Evolutionary conservation across 2,329 filamentous ascomycete species (phyloP).

Genomic region (Cladophialophora carrionii): DNA sequence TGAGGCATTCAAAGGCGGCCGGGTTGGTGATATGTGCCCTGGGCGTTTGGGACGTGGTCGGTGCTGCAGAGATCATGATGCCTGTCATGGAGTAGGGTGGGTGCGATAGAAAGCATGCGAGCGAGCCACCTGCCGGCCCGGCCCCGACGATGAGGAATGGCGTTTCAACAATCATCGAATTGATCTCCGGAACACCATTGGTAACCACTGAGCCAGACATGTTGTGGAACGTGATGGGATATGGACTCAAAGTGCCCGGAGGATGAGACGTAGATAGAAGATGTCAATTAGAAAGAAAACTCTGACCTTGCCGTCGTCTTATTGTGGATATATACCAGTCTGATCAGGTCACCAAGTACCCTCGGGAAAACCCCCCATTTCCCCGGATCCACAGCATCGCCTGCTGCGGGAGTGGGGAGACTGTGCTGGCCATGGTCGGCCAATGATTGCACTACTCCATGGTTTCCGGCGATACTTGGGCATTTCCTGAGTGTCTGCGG

Average conservation of each 20-base stretch:
- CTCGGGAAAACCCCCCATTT: constrained; percentile 33
- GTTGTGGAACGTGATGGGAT: constrained; percentile 1
- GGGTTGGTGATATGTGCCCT: constrained; percentile 39
- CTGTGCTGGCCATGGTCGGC: not conserved
- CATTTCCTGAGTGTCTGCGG: not conserved
- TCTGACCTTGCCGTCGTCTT: not conserved
- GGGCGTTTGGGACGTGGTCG: constrained; percentile 36
- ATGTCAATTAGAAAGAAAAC: not conserved
- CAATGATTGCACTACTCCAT: not conserved
- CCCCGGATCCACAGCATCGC: constrained; percentile 21
- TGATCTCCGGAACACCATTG: constrained; percentile 25
- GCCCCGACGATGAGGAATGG: constrained; percentile 46
- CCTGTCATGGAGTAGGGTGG: constrained; percentile 37
- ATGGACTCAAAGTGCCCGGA: not conserved
- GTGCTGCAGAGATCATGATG: constrained; percentile 36
- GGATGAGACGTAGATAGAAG: not conserved
- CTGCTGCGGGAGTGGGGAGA: constrained; percentile 12
- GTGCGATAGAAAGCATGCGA: constrained; percentile 33
- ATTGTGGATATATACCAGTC: not conserved
- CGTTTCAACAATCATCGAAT: constrained; percentile 27
- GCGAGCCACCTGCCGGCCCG: constrained; percentile 59
- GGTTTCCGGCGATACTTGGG: not conserved
- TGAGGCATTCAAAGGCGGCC: constrained; percentile 45
- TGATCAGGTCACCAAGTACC: not conserved
- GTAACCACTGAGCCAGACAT: constrained; percentile 20